These are phyloP conservation scores for Telfairia occidentalis DNA, from an alignment of 331 rosid genomes.

Conservation along the genomic window DNA sequence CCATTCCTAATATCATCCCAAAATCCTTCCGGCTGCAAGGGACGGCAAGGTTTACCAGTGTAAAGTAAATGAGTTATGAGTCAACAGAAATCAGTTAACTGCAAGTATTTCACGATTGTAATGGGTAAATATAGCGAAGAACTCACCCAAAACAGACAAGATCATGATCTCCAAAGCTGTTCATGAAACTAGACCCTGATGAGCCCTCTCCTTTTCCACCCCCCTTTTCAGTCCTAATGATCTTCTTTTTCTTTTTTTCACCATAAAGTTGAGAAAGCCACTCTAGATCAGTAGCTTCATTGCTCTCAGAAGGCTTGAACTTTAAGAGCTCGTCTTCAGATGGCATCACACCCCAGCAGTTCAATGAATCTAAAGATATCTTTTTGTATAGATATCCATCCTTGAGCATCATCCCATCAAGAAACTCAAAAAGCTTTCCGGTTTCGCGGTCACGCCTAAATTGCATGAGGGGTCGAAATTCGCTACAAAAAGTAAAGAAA, in stretches of 20 bases:
- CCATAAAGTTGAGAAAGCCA: slow-evolving; percentile 93
- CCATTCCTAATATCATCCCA: slow-evolving; percentile 68
- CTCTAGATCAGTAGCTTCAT: slow-evolving; percentile 51
- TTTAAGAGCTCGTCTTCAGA: slow-evolving; percentile 68
- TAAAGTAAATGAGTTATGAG: slow-evolving; percentile 2
- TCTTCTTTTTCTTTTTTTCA: slow-evolving; percentile 44
- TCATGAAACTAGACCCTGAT: slow-evolving; percentile 25
- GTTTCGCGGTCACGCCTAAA: slow-evolving; percentile 64
- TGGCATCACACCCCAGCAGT: slow-evolving; percentile 74
- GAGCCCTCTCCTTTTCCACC: slow-evolving; percentile 74
- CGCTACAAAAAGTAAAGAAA: slow-evolving; percentile 34
- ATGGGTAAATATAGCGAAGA: slow-evolving; percentile 10
- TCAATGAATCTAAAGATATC: slow-evolving; percentile 67
- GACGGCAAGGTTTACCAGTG: slow-evolving; percentile 9
- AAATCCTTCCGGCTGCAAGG: slow-evolving; percentile 76
- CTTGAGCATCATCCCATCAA: slow-evolving; percentile 72
- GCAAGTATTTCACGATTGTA: not conserved
- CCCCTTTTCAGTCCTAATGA: slow-evolving; percentile 30
- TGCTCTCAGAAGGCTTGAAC: slow-evolving; percentile 53
- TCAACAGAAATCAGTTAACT: not conserved
- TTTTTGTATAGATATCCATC: slow-evolving; percentile 83
- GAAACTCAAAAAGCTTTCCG: slow-evolving; percentile 45
- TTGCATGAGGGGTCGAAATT: slow-evolving; percentile 83
- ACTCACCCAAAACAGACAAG: slow-evolving; percentile 90
- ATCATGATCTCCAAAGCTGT: slow-evolving; percentile 50